phyloP scores from a whole-genome alignment of 192 early-diverging fungal genomes.

The Cetraspora pellucida region DNA sequence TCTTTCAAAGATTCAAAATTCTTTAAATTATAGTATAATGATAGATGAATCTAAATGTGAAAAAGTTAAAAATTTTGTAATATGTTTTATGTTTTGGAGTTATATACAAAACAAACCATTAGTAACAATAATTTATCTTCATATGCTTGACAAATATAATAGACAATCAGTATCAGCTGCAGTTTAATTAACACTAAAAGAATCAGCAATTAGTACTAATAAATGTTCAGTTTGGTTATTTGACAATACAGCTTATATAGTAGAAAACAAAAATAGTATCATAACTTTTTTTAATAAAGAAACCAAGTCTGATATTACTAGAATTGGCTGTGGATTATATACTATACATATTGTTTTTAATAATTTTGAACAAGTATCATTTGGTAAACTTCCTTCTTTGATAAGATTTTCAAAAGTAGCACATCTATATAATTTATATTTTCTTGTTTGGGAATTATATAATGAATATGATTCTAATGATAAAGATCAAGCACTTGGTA shows the following conservation, averaged over 20 bases:
- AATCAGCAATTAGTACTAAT: no score
- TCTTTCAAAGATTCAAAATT: background rate
- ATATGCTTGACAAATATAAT: background rate
- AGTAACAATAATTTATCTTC: background rate
- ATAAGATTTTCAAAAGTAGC: background rate
- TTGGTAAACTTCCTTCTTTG: background rate
- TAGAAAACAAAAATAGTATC: no score
- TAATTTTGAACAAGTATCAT: background rate
- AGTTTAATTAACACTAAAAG: background rate
- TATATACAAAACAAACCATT: background rate
- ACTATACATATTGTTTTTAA: background rate
- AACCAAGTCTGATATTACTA: background rate
- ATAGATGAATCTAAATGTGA: no score
- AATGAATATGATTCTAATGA: background rate
- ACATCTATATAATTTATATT: background rate
- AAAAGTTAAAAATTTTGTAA: no score
- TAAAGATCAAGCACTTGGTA: background rate
- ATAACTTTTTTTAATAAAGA: background rate
- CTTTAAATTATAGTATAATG: background rate
- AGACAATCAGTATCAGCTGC: background rate
- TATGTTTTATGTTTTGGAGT: no score
- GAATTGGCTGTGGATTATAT: conserved; percentile 1
- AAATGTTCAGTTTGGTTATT: no score
- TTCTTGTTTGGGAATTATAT: background rate
- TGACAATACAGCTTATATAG: no score